These are phyloP conservation scores for Tulasnella sp. DNA, from an alignment of 768 basidiomycete genomes.

Conservation along the genomic window DNA sequence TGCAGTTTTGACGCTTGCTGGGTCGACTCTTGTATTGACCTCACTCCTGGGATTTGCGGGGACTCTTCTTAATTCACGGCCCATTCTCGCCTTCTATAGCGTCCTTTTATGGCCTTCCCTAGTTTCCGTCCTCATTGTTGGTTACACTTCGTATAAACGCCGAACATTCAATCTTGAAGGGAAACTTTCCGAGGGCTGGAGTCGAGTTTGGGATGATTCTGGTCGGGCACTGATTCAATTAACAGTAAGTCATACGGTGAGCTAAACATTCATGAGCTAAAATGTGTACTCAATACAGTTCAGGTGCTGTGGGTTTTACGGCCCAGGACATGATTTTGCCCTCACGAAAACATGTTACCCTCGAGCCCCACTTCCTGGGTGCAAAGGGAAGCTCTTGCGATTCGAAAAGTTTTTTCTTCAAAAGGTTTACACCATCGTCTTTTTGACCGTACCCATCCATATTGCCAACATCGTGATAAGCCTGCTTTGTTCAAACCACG, in stretches of 20 bases:
- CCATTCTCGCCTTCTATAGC: conserved; percentile 52
- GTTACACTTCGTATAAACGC: conserved; percentile 53
- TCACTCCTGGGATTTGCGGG: conserved; percentile 48
- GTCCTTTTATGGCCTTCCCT: conserved; percentile 55
- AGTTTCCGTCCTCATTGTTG: conserved; percentile 43
- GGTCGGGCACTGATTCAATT: conserved; percentile 49
- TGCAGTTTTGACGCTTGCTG: conserved; percentile 43
- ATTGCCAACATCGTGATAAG: conserved; percentile 45
- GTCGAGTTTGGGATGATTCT: conserved; percentile 41
- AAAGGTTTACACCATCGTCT: conserved; percentile 38
- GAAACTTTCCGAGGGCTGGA: conserved; percentile 59
- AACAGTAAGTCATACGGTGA: conserved; percentile 21
- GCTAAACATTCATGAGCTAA: conserved; percentile 25
- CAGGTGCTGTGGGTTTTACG: conserved; percentile 27
- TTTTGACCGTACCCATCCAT: conserved; percentile 47
- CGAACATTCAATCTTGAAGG: conserved; percentile 46
- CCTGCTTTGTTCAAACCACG: conserved; percentile 56
- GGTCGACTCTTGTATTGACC: conserved; percentile 44
- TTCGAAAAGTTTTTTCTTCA: conserved; percentile 41
- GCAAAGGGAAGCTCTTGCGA: conserved; percentile 43
- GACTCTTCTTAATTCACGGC: conserved; percentile 51
- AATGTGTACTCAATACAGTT: conserved; percentile 54
- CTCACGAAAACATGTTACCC: conserved; percentile 47
- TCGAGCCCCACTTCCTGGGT: conserved; percentile 50
- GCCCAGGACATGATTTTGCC: conserved; percentile 8